These are phyloP conservation scores for Cetraspora pellucida DNA, from an alignment of 192 early-diverging fungal genomes.

Conservation along the genomic window DNA sequence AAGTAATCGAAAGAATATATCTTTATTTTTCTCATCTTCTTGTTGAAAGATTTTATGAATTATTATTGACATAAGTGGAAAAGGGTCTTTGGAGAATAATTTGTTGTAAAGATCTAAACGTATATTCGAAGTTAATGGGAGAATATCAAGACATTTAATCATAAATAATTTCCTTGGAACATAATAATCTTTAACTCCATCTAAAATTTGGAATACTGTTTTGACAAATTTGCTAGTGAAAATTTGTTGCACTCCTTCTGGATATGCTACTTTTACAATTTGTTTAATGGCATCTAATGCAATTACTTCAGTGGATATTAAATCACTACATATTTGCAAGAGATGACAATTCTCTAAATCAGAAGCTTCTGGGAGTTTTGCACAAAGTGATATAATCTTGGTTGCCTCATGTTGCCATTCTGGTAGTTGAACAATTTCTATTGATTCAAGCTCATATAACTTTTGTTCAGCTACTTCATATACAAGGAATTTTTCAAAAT, in stretches of 20 bases:
- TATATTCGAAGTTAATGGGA: not conserved
- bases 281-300: not conserved
- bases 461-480: not conserved
- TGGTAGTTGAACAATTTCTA: not conserved
- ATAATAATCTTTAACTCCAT: not conserved
- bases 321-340: conserved; percentile 25
- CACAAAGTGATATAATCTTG: conserved; percentile 24
- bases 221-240: conserved; percentile 15
- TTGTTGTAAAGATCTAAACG: conserved; percentile 9
- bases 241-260: not conserved
- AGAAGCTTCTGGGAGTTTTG: not conserved
- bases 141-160: not conserved
- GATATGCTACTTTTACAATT: not conserved
- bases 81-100: conserved; percentile 6
- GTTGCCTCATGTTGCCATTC: conserved; percentile 16
- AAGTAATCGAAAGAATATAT: conserved; percentile 17
- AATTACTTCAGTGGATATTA: conserved; percentile 17
- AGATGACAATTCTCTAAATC: not conserved
- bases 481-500: conserved; percentile 12
- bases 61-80: conserved; percentile 5
- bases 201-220: not conserved
- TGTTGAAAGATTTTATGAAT: conserved; percentile 8
- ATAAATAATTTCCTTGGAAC: conserved; percentile 19
- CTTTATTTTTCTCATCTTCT: not conserved
- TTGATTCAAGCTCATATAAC: not conserved